Percentiles rank a stretch among this genome's conserved stretches.
These are phyloP conservation scores for Diaporthe destruens DNA, from an alignment of 2,329 filamentous ascomycete species.

Conservation along the genomic window DNA sequence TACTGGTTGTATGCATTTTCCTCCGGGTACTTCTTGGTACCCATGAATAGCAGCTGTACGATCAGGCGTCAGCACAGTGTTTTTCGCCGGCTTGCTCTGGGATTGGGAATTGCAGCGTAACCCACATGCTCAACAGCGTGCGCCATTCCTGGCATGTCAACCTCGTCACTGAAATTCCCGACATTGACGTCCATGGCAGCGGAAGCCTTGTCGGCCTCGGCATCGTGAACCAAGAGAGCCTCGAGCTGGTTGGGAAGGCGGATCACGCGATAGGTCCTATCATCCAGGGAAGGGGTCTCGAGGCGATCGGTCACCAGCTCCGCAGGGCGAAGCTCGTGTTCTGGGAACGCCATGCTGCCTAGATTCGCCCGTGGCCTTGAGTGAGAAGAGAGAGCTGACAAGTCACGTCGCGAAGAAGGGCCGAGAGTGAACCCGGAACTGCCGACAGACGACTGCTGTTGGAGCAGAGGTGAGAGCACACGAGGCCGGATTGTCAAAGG, in stretches of 20 bases:
- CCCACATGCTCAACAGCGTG: constrained; percentile 92
- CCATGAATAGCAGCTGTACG: constrained; percentile 88
- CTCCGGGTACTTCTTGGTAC: constrained; percentile 95
- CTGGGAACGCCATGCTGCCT: constrained; percentile 48
- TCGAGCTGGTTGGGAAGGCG: constrained; percentile 88
- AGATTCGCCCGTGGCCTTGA: constrained; percentile 45
- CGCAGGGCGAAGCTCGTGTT: constrained; percentile 50
- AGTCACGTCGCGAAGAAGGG: constrained; percentile 2
- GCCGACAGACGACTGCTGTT: not conserved
- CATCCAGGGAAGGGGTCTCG: constrained; percentile 87
- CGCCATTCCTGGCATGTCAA: constrained; percentile 93
- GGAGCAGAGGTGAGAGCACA: constrained; percentile 14
- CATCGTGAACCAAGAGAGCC: constrained; percentile 91
- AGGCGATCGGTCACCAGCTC: constrained; percentile 74
- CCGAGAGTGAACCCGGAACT: not conserved
- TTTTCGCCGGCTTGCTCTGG: not conserved
- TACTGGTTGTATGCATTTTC: constrained; percentile 98
- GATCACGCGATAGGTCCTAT: constrained; percentile 89
- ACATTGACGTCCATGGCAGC: constrained; percentile 96
- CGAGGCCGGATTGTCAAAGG: constrained; percentile 8
- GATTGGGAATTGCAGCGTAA: constrained; percentile 29
- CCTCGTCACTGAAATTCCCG: constrained; percentile 92
- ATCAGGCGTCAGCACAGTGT: constrained; percentile 26
- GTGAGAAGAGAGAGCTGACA: constrained; percentile 6
- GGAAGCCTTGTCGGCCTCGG: constrained; percentile 95